phyloP scores from a whole-genome alignment of 176 grass and related monocot genomes.

The Olyra latifolia region DNA sequence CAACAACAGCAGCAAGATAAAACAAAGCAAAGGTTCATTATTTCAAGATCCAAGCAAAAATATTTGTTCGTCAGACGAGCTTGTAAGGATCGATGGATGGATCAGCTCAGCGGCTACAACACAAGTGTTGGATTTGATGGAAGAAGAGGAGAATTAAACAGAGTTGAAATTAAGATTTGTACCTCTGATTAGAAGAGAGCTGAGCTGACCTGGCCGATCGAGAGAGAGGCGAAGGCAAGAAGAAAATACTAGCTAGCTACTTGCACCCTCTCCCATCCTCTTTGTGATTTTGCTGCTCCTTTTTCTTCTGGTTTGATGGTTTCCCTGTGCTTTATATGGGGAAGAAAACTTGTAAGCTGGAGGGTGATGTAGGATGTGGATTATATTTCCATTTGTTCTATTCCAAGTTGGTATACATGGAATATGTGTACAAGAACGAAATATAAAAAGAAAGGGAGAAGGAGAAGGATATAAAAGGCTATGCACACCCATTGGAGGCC shows the following conservation, averaged over 20 bases:
- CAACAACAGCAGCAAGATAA: background rate
- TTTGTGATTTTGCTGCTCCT: background rate
- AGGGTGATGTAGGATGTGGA: slow-evolving; percentile 31
- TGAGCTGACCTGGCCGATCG: background rate
- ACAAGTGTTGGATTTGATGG: background rate
- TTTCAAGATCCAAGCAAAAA: slow-evolving; percentile 4
- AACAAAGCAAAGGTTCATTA: background rate
- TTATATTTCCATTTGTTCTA: slow-evolving; percentile 40
- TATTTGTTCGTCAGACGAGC: no score
- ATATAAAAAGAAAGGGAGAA: slow-evolving; percentile 20
- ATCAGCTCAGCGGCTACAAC: background rate
- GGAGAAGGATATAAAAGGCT: slow-evolving; percentile 16
- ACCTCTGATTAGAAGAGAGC: background rate
- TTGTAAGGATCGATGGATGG: no score
- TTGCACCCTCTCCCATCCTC: background rate
- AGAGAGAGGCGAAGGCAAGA: background rate
- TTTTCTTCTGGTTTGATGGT: slow-evolving; percentile 14
- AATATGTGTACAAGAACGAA: slow-evolving; percentile 40
- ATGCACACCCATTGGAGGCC: slow-evolving; percentile 18
- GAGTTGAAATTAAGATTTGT: background rate
- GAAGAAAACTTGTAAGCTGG: slow-evolving; percentile 34
- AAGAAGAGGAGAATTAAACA: background rate
- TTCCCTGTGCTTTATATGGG: slow-evolving; percentile 36
- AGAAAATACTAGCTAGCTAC: background rate
- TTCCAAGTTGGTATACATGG: slow-evolving; percentile 49